Percentiles rank a stretch among this genome's conserved stretches.
Evolutionary conservation across 1,139 yeast genomes (phyloP).

Genomic region (Geotrichum reessii): DNA sequence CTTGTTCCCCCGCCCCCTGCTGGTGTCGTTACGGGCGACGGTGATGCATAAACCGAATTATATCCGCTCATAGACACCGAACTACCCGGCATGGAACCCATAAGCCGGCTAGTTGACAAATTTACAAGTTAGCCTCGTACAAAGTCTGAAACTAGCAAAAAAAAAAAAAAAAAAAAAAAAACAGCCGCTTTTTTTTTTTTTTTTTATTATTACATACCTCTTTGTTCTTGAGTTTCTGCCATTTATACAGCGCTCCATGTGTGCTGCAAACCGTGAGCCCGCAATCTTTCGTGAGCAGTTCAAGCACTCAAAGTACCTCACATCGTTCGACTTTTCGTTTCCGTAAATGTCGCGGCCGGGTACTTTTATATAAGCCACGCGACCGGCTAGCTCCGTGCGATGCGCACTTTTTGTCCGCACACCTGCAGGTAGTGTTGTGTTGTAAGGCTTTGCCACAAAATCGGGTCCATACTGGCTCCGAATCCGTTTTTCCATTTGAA

Average conservation of each 20-base stretch:
- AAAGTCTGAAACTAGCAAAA: not conserved
- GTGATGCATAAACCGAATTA: conserved; percentile 22
- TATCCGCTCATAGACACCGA: conserved; percentile 19
- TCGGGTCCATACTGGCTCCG: conserved; percentile 31
- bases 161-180: too few relatives aligned
- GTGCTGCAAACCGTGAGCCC: conserved; percentile 89
- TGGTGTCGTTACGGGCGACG: conserved; percentile 16
- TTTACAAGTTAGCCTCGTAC: not conserved
- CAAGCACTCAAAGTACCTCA: conserved; percentile 64
- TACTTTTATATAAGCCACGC: conserved; percentile 30
- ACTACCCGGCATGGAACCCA: conserved; percentile 6
- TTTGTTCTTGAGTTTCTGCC: conserved; percentile 38
- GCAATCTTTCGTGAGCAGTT: conserved; percentile 84
- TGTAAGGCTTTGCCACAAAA: conserved; percentile 24
- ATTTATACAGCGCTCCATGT: conserved; percentile 78
- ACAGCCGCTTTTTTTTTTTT: too few relatives aligned
- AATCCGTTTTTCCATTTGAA: conserved; percentile 39
- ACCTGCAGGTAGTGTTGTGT: conserved; percentile 17
- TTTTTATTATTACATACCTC: conserved; percentile 21
- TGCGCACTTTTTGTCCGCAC: conserved; percentile 20
- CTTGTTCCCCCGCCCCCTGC: not conserved
- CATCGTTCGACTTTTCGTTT: conserved; percentile 41
- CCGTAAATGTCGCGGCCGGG: conserved; percentile 49
- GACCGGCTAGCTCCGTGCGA: conserved; percentile 26
- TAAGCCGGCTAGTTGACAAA: not conserved